Evolutionary conservation across 208 protist species (phyloP).

Genomic region (Acanthamoeba healyi): DNA sequence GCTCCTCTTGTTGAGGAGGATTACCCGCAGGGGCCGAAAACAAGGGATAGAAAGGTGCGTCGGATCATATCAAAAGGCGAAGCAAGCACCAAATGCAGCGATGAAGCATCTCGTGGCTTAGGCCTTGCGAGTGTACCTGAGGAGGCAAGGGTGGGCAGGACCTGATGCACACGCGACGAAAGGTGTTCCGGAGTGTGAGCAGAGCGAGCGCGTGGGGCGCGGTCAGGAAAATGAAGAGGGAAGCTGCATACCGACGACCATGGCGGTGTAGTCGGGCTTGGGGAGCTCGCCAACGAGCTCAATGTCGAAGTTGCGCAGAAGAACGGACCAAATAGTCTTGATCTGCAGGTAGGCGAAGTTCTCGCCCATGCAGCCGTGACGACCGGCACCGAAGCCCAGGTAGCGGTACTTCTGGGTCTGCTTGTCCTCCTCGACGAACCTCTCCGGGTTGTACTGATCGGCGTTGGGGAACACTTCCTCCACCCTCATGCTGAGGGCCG

Average conservation of each 20-base stretch:
- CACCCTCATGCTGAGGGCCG: slow-evolving; percentile 91
- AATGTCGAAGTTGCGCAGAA: slow-evolving; percentile 94
- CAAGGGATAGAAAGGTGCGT: no score
- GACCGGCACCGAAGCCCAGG: slow-evolving; percentile 92
- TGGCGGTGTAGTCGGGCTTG: slow-evolving; percentile 91
- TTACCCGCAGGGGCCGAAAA: no score
- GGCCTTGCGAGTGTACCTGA: slow-evolving; percentile 66
- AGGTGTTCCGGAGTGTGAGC: background rate
- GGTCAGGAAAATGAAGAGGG: background rate
- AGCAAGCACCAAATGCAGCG: no score
- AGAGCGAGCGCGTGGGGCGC: background rate
- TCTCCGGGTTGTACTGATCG: slow-evolving; percentile 92
- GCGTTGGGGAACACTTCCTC: slow-evolving; percentile 93
- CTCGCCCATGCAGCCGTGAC: slow-evolving; percentile 92
- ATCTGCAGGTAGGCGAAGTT: slow-evolving; percentile 95
- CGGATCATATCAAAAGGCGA: no score
- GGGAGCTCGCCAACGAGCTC: slow-evolving; percentile 90
- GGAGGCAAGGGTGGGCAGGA: slow-evolving; percentile 9
- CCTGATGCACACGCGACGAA: background rate
- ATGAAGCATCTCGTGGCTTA: background rate
- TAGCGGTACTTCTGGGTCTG: slow-evolving; percentile 88
- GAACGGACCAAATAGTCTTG: slow-evolving; percentile 93
- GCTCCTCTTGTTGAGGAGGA: no score
- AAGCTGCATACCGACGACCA: slow-evolving; percentile 77
- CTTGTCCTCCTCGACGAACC: slow-evolving; percentile 80